Evolutionary conservation across 768 basidiomycete genomes (phyloP), one percentile per base, ranked within the genome.

Genomic region (Tylopilus cervinicoccineus): DNA sequence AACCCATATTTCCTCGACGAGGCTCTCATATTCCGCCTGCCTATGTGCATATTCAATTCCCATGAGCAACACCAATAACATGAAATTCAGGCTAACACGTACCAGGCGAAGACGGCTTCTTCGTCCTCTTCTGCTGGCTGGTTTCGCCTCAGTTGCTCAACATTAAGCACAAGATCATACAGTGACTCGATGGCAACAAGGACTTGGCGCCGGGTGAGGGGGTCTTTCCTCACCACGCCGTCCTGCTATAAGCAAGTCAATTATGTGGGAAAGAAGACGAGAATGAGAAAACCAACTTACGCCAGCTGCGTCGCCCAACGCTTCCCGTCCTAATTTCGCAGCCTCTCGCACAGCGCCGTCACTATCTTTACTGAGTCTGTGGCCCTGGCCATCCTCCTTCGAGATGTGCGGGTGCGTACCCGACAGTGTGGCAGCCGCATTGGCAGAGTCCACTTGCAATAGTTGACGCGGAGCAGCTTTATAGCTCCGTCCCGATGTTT

Each of bases 401-500:
- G 79, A 77, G 32, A 80, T 79, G 41, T 75, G 71, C 6, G 64
- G 68, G 42, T 70, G 79, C 53, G 66, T 73, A 64, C 48, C 77
- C 69, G 61, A 74, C 60, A 54, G 49, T 7, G 60, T 57, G n/a
- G 72, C 42, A 29, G 65, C 58, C 11, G 70, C 58, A 51, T 72
- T 69, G 29, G 69, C 62, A 41, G 81, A 61, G 50, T 90, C 87
- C 9, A 98, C 92, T 65, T 98, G 93, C 5, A 99, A 77, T 22
- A 98, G 81, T 52, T 96, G 95, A 34, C 95, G 81, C 13, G 96
- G 96, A n/a, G 94, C 94, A 26, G 93, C 92, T 59, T 93, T 93
- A 63, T 93, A 90, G 51, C 93, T 94, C 47, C 95, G 76, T 22
- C 92, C 88, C 29, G 93, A 91, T 2, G 94, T 95, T 68, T 86